phyloP scores from a whole-genome alignment of 441 rosid genomes.

The Rhodomyrtus psidioides region DNA sequence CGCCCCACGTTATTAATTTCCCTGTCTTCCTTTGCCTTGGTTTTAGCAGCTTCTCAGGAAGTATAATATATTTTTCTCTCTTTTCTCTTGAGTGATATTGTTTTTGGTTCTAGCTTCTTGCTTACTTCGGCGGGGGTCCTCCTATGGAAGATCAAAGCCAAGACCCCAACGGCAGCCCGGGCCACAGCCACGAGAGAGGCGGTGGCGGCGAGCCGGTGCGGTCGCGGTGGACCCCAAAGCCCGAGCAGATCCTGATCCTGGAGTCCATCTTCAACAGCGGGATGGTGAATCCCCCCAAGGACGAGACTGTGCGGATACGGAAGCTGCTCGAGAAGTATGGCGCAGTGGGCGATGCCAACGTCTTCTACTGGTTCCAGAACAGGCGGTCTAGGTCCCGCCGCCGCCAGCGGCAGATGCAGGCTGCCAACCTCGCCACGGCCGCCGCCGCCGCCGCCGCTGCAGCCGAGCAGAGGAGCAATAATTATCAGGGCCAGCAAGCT shows the following conservation, averaged over 20 bases:
- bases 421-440: conserved; percentile 28
- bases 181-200: conserved; percentile 30
- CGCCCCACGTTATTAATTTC: neutral
- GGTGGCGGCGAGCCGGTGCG: conserved; percentile 52
- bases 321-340: conserved; percentile 90
- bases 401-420: conserved; percentile 89
- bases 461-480: conserved; percentile 12
- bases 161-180: conserved; percentile 30
- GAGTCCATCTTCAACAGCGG: conserved; percentile 99
- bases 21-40: conserved; percentile 1
- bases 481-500: conserved; percentile 7
- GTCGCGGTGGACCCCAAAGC: conserved; percentile 97
- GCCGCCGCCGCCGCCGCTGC: conserved; percentile 15
- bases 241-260: conserved; percentile 93
- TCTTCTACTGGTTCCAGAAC: conserved; percentile 99
- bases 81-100: neutral
- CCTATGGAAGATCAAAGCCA: conserved; percentile 54
- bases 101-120: neutral
- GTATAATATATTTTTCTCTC: neutral
- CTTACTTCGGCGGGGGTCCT: neutral
- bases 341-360: conserved; percentile 89
- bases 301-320: conserved; percentile 84
- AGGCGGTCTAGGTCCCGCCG: conserved; percentile 94
- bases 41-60: neutral
- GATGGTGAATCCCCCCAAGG: conserved; percentile 96